phyloP scores from a whole-genome alignment of 495 filamentous ascomycete genomes.

The Margaritispora aquatica region DNA sequence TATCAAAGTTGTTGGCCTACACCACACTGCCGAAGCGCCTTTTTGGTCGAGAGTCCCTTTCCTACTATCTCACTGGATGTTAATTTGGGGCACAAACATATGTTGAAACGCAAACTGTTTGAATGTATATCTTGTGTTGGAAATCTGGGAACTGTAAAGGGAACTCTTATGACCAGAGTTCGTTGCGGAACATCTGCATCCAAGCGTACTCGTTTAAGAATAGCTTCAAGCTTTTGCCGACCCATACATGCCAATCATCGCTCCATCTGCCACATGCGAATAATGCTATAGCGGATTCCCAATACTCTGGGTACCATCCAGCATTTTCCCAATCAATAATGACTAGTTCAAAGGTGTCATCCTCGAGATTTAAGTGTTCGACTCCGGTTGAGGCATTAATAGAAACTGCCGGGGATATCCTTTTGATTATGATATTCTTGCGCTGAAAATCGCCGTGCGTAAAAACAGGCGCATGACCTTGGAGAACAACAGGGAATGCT shows the following conservation, averaged over 20 bases:
- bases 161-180: constrained; percentile 14
- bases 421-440: constrained; percentile 30
- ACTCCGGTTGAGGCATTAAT: background rate
- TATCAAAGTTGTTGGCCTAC: too few relatives aligned
- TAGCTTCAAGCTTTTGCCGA: constrained; percentile 27
- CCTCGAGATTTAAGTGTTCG: background rate
- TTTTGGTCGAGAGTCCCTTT: too few relatives aligned
- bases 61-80: too few relatives aligned
- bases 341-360: constrained; percentile 12
- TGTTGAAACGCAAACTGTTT: constrained; percentile 6
- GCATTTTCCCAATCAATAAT: constrained; percentile 34
- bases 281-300: constrained; percentile 29
- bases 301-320: constrained; percentile 33
- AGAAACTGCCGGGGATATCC: background rate
- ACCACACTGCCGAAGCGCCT: too few relatives aligned
- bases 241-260: constrained; percentile 32
- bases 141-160: constrained; percentile 1
- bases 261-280: constrained; percentile 28
- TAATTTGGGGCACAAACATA: too few relatives aligned
- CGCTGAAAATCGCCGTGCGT: constrained; percentile 28
- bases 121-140: background rate
- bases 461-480: constrained; percentile 17
- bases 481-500: constrained; percentile 26
- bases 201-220: constrained; percentile 16
- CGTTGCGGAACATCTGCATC: constrained; percentile 14